Percentiles rank a stretch among this genome's conserved stretches.
These are phyloP conservation scores for Metarhizium robertsii DNA, from an alignment of 2,329 filamentous ascomycete genomes.

Conservation along the genomic window DNA sequence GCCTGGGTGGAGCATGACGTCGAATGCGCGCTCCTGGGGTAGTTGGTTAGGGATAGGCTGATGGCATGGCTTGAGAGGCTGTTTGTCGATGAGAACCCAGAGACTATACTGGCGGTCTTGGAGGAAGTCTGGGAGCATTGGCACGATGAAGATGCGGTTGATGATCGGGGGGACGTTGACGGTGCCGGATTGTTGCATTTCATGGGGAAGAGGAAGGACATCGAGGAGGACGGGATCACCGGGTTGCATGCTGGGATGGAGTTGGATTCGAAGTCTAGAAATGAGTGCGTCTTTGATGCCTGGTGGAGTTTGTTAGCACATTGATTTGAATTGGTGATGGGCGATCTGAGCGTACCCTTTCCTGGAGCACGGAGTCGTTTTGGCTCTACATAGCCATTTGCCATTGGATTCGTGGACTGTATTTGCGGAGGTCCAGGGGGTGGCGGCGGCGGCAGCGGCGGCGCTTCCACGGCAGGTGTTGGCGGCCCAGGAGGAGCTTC, in stretches of 20 bases:
- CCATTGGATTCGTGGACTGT: conserved; percentile 16
- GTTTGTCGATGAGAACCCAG: conserved; percentile 62
- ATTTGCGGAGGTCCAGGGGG: conserved; percentile 14
- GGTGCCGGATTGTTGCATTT: conserved; percentile 63
- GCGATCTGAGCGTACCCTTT: conserved; percentile 27
- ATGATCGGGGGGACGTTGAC: conserved; percentile 60
- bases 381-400: conserved; percentile 24
- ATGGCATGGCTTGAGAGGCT: conserved; percentile 41
- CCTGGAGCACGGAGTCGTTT: conserved; percentile 29
- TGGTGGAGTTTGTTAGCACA: conserved; percentile 20
- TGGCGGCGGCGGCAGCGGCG: conserved; percentile 6
- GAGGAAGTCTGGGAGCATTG: conserved; percentile 53
- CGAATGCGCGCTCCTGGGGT: conserved; percentile 59
- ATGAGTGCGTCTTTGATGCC: conserved; percentile 55
- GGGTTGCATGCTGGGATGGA: conserved; percentile 57
- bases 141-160: conserved; percentile 61
- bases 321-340: neutral
- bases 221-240: conserved; percentile 53
- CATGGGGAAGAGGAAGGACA: conserved; percentile 54
- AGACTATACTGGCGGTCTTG: conserved; percentile 65
- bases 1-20: conserved; percentile 60
- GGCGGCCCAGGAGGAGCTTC: conserved; percentile 6
- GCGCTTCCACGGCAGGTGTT: conserved; percentile 8
- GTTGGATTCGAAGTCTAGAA: conserved; percentile 53
- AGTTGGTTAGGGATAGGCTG: conserved; percentile 46